phyloP scores from a whole-genome alignment of 345 rosid species.

The Murraya paniculata region DNA sequence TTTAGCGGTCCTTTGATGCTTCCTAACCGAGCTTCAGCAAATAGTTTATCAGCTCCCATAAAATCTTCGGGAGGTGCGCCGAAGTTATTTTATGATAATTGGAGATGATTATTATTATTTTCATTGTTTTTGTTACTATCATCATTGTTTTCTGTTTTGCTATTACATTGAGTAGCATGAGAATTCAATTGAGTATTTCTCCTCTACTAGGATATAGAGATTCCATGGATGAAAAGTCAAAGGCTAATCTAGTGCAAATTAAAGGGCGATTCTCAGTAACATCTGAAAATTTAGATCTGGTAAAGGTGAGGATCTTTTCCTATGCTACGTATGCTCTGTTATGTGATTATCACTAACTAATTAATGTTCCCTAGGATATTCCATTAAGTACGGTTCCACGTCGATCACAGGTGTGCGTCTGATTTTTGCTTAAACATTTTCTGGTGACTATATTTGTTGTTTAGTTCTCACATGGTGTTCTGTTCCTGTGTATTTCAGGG shows the following conservation, averaged over 20 bases:
- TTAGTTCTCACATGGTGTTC: conserved; percentile 21
- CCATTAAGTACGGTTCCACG: conserved; percentile 78
- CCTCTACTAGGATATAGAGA: conserved; percentile 74
- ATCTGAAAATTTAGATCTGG: conserved; percentile 92
- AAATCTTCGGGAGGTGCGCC: conserved; percentile 86
- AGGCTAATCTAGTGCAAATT: conserved; percentile 88
- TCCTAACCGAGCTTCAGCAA: conserved; percentile 93
- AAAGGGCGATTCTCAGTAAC: conserved; percentile 98
- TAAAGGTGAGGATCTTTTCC: conserved; percentile 57
- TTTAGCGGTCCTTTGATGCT: conserved; percentile 97
- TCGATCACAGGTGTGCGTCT: conserved; percentile 71
- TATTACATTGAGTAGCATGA: background rate
- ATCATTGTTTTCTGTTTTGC: background rate
- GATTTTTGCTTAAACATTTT: conserved; percentile 24
- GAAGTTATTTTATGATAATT: background rate
- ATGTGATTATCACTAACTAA: conserved; percentile 41
- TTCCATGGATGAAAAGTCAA: conserved; percentile 87
- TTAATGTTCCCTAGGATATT: conserved; percentile 67
- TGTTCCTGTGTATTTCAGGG: conserved; percentile 47
- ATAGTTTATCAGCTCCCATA: conserved; percentile 96
- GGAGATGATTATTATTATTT: conserved; percentile 9
- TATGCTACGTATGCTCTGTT: conserved; percentile 10
- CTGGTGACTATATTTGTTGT: conserved; percentile 1
- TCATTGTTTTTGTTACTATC: conserved; percentile 3
- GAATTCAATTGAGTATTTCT: conserved; percentile 11